These are phyloP conservation scores for Adansonia gregorii DNA, from an alignment of 441 rosid genomes.

Conservation along the genomic window DNA sequence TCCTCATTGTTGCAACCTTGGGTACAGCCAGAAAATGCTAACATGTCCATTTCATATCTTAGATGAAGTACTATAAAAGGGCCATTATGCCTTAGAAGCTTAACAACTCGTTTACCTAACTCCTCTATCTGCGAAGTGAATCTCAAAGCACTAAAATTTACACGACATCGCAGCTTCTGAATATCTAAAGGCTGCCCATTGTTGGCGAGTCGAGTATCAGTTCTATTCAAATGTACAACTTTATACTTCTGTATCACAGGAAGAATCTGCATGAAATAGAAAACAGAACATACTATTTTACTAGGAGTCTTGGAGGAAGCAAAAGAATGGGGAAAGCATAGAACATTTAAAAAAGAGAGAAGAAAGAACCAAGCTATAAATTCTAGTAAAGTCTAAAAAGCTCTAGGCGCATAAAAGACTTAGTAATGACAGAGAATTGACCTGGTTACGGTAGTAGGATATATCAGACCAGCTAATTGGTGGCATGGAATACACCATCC, in stretches of 20 bases:
- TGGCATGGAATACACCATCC: slow-evolving; percentile 75
- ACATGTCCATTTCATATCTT: slow-evolving; percentile 95
- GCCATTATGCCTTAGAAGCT: slow-evolving; percentile 70
- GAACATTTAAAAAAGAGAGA: neutral
- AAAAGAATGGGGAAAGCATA: neutral
- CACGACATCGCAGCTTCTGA: slow-evolving; percentile 89
- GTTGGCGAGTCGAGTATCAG: slow-evolving; percentile 87
- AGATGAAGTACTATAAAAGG: slow-evolving; percentile 89
- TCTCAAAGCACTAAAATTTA: slow-evolving; percentile 75
- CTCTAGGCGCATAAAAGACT: neutral
- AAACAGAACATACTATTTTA: neutral
- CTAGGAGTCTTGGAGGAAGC: slow-evolving; percentile 11
- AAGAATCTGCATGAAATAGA: slow-evolving; percentile 63
- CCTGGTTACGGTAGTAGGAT: slow-evolving; percentile 84
- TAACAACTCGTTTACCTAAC: slow-evolving; percentile 75
- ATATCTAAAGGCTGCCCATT: slow-evolving; percentile 67
- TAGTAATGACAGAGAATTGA: slow-evolving; percentile 26
- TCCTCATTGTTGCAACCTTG: slow-evolving; percentile 82
- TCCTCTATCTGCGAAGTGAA: slow-evolving; percentile 93
- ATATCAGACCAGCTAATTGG: slow-evolving; percentile 97
- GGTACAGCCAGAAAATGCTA: slow-evolving; percentile 94
- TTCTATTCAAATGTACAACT: slow-evolving; percentile 78
- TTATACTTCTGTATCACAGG: slow-evolving; percentile 83
- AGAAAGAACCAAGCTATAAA: neutral
- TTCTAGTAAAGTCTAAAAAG: neutral